Evolutionary conservation across 2,329 filamentous ascomycete genomes (phyloP), one percentile per base, ranked within the genome.

Genomic region (Talaromyces marneffei): DNA sequence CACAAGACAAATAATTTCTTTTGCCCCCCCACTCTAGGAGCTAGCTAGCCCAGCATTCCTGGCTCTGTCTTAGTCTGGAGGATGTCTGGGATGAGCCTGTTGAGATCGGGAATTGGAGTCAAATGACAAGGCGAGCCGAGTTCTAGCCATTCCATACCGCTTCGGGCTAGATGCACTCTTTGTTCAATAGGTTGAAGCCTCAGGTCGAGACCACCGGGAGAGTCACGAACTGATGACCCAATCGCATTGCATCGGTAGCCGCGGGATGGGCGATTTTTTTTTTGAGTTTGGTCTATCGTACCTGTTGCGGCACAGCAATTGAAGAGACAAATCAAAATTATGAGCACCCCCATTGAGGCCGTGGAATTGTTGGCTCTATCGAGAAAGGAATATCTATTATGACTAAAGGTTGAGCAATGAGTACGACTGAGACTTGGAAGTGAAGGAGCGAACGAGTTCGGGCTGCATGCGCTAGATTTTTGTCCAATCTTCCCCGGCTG

Each of bases 241-340:
- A 59, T 59, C 12, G 35, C 27, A 53, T 59, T 59, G n/a, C 37
- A 42, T 53, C 57, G 57, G 57, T 59, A 59, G 33, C 37, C 29
- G 57, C 57, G 57, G 57, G 48, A 53, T 53, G 44, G 33, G 5
- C 10, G 12, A 33, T 23, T 53, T 33, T 53, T 48, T 29, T 59
- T 20, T 39, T 37, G 46, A 37, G n/a, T 35, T 52, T 52, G n/a
- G 48, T 52, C n/a, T 52, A 33, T 29, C 29, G 48, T 35, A 23
- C 29, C 29, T 14, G 20, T 48, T 9, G 31, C 40, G 42, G 56
- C 56, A 37, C 56, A 18, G 40, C 40, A 10, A 31, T 23, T 52
- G 27, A 33, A 23, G 10, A 35, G 29, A 33, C 29, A 35, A 35
- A 23, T n/a, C 27, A 52, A 8, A 14, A 23, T 23, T 8, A 33